Evolutionary conservation across 2,329 filamentous ascomycete species (phyloP), one percentile per base, ranked within the genome.

Genomic region (Calonectria pauciramosa): DNA sequence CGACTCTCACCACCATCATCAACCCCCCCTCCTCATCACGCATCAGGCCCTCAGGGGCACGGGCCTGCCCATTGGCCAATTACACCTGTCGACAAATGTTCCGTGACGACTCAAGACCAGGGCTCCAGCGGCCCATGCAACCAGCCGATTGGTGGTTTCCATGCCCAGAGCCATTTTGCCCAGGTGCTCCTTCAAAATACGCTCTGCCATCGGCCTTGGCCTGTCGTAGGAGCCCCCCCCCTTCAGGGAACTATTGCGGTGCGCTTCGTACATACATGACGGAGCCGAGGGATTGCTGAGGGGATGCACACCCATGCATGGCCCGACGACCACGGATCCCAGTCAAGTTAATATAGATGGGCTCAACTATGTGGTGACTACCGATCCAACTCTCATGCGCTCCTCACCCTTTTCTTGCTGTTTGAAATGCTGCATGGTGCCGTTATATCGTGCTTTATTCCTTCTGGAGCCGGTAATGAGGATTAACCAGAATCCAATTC

Each of bases 61-160:
- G 36, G 23, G 28, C 38, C n/a, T 14, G 51, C 36, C 74, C 18
- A 80, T 80, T 80, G 75, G 79, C 32, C 38, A 75, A 63, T 75
- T 30, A 65, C 13, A 60, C 67, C 49, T 60, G 34, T 64, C 64
- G 69, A 70, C 76, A 79, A 80, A 78, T 77, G 70, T 76, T 80
- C 73, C 71, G 65, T 80, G 75, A 72, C 79, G 74, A 74, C 75
- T 52, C 64, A 66, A 47, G 52, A 75, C 77, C 75, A 67, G 79
- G 79, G 68, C 63, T 64, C 68, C 51, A 52, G 64, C 44, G 49
- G 51, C 65, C 68, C 71, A 75, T 75, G 63, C 70, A 68, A 72
- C 69, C 68, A 69, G 63, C 72, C 74, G 73, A 80, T 80, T 80
- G 79, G 79, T 80, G 79, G 79, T 74, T 78, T 75, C 60, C 26